Conservation (phyloP, 129 eudicot species). For the Tanacetum coccineum region DNA sequence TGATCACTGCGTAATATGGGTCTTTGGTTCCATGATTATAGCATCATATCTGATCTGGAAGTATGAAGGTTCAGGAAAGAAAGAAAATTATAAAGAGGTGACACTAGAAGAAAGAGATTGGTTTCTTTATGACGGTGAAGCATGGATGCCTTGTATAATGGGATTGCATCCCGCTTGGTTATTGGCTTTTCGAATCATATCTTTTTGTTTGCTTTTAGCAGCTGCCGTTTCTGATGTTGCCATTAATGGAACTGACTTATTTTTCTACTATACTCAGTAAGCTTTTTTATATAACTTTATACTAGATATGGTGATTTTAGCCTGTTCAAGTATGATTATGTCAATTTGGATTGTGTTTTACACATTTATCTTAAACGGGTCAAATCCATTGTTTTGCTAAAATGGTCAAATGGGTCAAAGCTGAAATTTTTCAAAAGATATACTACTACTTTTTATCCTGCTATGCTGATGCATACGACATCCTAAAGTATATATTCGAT, state of each 20-base stretch:
- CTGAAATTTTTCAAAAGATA: neutral
- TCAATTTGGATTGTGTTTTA: neutral
- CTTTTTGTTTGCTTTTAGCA: constrained; percentile 50
- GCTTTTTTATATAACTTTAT: constrained; percentile 16
- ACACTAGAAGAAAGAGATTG: constrained; percentile 28
- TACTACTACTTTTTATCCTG: neutral
- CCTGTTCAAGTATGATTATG: neutral
- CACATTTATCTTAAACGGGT: neutral
- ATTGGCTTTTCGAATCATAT: constrained; percentile 57
- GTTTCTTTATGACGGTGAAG: constrained; percentile 38
- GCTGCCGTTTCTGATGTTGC: constrained; percentile 48
- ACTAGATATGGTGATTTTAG: too few relatives aligned
- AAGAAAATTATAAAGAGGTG: neutral
- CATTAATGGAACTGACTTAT: constrained; percentile 53
- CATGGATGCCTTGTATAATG: constrained; percentile 82
- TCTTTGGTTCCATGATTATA: constrained; percentile 44
- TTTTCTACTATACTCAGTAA: constrained; percentile 85
- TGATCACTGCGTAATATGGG: constrained; percentile 64
- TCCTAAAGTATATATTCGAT: neutral
- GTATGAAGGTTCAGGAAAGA: constrained; percentile 38
- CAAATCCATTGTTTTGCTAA: neutral
- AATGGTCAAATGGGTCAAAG: neutral
- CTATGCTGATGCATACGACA: neutral
- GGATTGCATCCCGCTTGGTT: constrained; percentile 56
- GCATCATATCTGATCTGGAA: constrained; percentile 55